Conservation (phyloP, 2,329 filamentous ascomycete species). For the Colletotrichum trifolii region DNA sequence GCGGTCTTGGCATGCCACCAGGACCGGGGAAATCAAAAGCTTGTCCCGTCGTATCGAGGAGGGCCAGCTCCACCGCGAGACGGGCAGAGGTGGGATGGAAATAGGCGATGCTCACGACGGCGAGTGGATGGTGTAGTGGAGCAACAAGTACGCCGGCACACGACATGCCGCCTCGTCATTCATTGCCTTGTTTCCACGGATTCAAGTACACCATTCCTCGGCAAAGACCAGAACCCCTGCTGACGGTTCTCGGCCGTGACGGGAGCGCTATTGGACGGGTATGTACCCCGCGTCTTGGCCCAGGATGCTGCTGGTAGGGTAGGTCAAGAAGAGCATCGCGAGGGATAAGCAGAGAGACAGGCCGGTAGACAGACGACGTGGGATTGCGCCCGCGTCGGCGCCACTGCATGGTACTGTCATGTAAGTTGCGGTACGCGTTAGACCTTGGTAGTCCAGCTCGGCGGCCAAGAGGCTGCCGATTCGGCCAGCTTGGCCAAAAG, state of each 20-base stretch:
- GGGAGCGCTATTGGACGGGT: conserved; percentile 37
- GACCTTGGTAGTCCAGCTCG: not conserved
- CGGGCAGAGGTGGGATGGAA: too few relatives aligned
- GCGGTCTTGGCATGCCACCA: conserved; percentile 30
- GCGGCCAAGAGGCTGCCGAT: not conserved
- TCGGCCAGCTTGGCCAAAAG: conserved; percentile 1
- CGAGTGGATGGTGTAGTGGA: conserved; percentile 6
- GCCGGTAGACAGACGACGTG: conserved; percentile 6
- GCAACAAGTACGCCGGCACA: not conserved
- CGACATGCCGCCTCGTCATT: conserved; percentile 28
- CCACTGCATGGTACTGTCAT: not conserved
- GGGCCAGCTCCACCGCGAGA: conserved; percentile 5
- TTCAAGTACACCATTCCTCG: not conserved
- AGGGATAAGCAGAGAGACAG: not conserved
- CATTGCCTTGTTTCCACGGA: conserved; percentile 7
- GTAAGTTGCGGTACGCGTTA: conserved; percentile 4
- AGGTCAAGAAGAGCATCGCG: too few relatives aligned
- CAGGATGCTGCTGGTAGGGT: not conserved
- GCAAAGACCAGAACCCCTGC: conserved; percentile 17
- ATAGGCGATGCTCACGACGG: not conserved
- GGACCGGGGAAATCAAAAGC: conserved; percentile 30
- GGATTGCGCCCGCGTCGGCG: conserved; percentile 17
- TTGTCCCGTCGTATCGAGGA: conserved; percentile 32
- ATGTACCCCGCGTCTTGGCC: conserved; percentile 35
- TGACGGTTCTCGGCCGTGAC: conserved; percentile 12